phyloP scores from a whole-genome alignment of 306 rosid genomes.

The Herpetospermum pedunculosum region DNA sequence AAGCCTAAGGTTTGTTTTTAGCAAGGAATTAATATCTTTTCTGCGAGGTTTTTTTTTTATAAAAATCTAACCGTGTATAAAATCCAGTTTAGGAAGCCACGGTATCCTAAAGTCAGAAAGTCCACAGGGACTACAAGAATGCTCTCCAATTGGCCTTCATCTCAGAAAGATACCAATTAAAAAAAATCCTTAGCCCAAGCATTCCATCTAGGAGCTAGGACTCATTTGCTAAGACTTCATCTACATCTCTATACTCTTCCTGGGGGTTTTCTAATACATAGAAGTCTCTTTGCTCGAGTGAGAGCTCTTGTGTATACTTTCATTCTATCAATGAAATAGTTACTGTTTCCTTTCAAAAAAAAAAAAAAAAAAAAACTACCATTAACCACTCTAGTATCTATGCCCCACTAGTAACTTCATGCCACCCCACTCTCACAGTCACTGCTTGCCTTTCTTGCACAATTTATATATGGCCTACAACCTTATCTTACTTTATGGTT shows the following conservation, averaged over 20 bases:
- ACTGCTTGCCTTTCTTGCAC: neutral
- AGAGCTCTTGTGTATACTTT: too few relatives aligned
- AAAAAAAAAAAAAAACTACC: too few relatives aligned
- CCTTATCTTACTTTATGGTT: neutral
- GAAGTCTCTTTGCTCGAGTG: too few relatives aligned
- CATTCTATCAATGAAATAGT: too few relatives aligned
- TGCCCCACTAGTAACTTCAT: neutral
- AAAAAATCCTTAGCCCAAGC: neutral
- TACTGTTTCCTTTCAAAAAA: too few relatives aligned
- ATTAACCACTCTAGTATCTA: neutral
- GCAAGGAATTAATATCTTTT: neutral
- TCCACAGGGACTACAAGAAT: neutral
- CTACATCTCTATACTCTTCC: neutral
- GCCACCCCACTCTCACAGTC: neutral
- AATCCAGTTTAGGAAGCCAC: neutral
- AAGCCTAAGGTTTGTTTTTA: conserved; percentile 62
- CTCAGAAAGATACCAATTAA: neutral
- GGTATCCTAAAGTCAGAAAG: too few relatives aligned
- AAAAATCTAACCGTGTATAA: neutral
- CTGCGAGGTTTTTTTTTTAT: neutral
- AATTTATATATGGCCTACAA: neutral
- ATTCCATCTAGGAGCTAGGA: neutral
- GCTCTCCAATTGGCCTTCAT: neutral
- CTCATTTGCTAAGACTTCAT: neutral
- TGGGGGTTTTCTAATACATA: neutral